These are phyloP conservation scores for Metrosideros polymorpha DNA, from an alignment of 441 rosid genomes.

Conservation along the genomic window DNA sequence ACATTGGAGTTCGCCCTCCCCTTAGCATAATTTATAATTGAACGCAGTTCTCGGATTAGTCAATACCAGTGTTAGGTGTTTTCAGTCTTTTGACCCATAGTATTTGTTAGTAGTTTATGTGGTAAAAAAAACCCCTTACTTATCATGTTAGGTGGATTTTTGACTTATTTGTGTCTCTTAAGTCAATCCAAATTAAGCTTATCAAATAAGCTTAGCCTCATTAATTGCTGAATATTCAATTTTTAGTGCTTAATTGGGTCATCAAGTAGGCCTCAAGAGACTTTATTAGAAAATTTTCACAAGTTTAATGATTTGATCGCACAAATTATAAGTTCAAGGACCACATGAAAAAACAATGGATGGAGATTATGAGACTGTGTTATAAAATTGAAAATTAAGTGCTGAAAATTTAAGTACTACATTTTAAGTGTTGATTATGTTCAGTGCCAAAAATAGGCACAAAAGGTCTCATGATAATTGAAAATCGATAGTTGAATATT, in stretches of 20 bases:
- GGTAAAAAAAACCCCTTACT: background rate
- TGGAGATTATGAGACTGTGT: background rate
- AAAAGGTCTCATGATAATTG: background rate
- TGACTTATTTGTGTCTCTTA: background rate
- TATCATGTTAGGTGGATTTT: background rate
- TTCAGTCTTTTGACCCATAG: background rate
- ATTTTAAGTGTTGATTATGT: background rate
- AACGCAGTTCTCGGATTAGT: background rate
- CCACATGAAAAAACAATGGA: background rate
- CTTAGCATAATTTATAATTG: background rate
- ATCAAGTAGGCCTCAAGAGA: background rate
- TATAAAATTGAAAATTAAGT: background rate
- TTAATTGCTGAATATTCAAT: rapidly evolving
- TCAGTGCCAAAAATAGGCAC: background rate
- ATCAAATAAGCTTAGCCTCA: background rate
- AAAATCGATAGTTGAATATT: background rate
- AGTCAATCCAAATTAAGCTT: background rate
- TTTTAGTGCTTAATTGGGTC: background rate
- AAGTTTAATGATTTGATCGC: background rate
- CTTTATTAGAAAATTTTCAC: background rate
- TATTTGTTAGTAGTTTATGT: background rate
- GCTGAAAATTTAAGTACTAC: background rate
- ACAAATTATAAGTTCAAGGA: background rate
- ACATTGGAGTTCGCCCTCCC: rapidly evolving
- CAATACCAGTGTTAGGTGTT: background rate